These are phyloP conservation scores for Taphrina flavorubra DNA, from an alignment of 1,139 yeast genomes.

Conservation along the genomic window DNA sequence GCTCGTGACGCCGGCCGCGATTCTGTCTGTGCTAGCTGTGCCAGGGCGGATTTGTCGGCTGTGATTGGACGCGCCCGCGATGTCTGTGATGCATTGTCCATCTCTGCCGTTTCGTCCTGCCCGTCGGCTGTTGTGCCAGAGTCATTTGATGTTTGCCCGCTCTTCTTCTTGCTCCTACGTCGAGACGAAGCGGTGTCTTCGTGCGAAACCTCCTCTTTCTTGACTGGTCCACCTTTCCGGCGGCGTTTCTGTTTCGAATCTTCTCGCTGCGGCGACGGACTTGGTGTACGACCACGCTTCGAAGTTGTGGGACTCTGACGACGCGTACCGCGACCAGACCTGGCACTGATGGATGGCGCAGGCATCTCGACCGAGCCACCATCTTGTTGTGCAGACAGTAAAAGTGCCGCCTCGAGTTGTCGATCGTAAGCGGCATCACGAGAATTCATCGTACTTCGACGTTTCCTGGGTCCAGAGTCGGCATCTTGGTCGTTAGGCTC, in stretches of 20 bases:
- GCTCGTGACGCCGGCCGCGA: conserved; percentile 24
- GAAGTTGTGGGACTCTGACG: conserved; percentile 23
- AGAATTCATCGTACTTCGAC: conserved; percentile 52
- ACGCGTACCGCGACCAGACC: conserved; percentile 31
- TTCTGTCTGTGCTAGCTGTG: conserved; percentile 5
- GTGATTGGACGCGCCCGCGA: conserved; percentile 2
- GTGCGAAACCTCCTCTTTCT: conserved; percentile 22
- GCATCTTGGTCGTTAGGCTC: conserved; percentile 6
- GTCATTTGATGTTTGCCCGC: neutral
- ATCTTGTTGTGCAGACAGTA: conserved; percentile 36
- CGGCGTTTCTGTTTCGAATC: conserved; percentile 27
- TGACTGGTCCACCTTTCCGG: conserved; percentile 21
- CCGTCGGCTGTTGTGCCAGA: neutral
- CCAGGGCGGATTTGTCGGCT: conserved; percentile 5
- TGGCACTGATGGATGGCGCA: conserved; percentile 27
- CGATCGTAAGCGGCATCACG: conserved; percentile 59
- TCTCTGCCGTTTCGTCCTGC: neutral
- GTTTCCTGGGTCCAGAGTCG: conserved; percentile 42
- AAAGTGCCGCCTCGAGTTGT: conserved; percentile 36
- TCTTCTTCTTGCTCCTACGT: conserved; percentile 10
- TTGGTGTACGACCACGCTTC: conserved; percentile 36
- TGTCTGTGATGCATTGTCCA: conserved; percentile 8
- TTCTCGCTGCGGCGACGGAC: conserved; percentile 28
- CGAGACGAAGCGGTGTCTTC: neutral
- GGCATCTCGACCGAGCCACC: conserved; percentile 10